Evolutionary conservation across 1,284 basidiomycete genomes (phyloP).

Genomic region (Puccinia coronata): DNA sequence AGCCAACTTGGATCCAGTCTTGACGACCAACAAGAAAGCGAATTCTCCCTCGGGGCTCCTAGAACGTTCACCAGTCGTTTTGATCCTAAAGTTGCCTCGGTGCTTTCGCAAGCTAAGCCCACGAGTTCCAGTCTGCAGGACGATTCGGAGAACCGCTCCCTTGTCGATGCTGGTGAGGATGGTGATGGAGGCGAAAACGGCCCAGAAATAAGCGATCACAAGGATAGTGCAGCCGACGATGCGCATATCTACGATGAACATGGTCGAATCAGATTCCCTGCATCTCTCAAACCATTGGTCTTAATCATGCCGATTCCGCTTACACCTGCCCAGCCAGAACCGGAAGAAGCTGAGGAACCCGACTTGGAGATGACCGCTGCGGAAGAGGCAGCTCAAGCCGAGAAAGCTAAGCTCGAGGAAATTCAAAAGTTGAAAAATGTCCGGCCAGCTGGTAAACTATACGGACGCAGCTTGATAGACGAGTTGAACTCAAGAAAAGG

Average conservation of each 20-base stretch:
- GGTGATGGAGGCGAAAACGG: neutral
- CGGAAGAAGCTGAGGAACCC: slow-evolving; percentile 14
- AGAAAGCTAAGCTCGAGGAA: slow-evolving; percentile 23
- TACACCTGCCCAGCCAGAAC: slow-evolving; percentile 34
- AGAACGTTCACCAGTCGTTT: slow-evolving; percentile 46
- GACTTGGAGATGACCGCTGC: neutral
- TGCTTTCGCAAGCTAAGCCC: slow-evolving; percentile 3
- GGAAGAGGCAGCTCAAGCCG: neutral
- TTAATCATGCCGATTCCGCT: slow-evolving; percentile 45
- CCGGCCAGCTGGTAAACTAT: slow-evolving; percentile 39
- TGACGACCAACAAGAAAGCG: neutral
- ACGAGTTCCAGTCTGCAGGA: slow-evolving; percentile 1
- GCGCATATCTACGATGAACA: slow-evolving; percentile 38
- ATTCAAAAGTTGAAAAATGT: slow-evolving; percentile 5
- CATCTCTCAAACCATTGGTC: slow-evolving; percentile 37
- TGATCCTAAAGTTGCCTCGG: slow-evolving; percentile 45
- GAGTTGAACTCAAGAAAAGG: slow-evolving; percentile 47
- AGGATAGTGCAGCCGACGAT: slow-evolving; percentile 23
- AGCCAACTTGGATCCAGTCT: slow-evolving; percentile 6
- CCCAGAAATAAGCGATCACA: neutral
- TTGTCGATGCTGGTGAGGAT: neutral
- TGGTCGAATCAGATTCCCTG: slow-evolving; percentile 46
- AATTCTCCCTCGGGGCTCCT: slow-evolving; percentile 34
- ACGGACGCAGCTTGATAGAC: slow-evolving; percentile 47
- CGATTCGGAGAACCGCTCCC: slow-evolving; percentile 14